Conservation (phyloP, 495 filamentous ascomycete genomes). For the Aspergillus nanangensis region DNA sequence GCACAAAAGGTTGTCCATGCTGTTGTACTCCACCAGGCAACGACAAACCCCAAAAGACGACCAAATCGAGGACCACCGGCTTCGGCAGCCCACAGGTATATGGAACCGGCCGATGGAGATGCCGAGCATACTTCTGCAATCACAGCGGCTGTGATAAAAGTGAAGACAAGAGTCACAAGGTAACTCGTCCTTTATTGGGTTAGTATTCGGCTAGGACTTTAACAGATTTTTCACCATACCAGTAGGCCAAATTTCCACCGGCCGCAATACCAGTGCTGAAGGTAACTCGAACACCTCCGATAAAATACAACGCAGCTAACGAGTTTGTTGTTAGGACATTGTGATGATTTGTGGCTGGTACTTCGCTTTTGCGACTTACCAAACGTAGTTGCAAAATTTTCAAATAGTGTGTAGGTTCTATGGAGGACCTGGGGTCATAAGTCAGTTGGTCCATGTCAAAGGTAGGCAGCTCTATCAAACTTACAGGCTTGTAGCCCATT, state of each 20-base stretch:
- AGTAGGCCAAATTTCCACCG: conserved; percentile 52
- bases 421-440: conserved; percentile 35
- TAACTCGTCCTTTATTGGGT: conserved; percentile 45
- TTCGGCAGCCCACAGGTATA: conserved; percentile 56
- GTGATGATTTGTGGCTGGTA: too few relatives aligned
- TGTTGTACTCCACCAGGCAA: conserved; percentile 58
- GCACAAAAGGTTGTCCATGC: conserved; percentile 56
- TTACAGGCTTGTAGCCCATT: conserved; percentile 47
- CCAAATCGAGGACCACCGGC: conserved; percentile 49
- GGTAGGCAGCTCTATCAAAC: conserved; percentile 3
- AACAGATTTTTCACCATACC: too few relatives aligned
- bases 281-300: conserved; percentile 52
- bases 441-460: neutral
- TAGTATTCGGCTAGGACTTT: too few relatives aligned
- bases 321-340: too few relatives aligned
- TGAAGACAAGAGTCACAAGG: conserved; percentile 51
- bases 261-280: conserved; percentile 55
- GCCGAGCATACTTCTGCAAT: conserved; percentile 54
- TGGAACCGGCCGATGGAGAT: conserved; percentile 51
- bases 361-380: conserved; percentile 36
- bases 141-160: conserved; percentile 53
- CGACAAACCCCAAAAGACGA: conserved; percentile 49
- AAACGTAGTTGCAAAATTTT: conserved; percentile 53
- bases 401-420: conserved; percentile 44
- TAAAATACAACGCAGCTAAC: conserved; percentile 52